Evolutionary conservation across 305 asterid genomes (phyloP), one percentile per base, ranked within the genome.

Genomic region (Solanum aculeatissimum): DNA sequence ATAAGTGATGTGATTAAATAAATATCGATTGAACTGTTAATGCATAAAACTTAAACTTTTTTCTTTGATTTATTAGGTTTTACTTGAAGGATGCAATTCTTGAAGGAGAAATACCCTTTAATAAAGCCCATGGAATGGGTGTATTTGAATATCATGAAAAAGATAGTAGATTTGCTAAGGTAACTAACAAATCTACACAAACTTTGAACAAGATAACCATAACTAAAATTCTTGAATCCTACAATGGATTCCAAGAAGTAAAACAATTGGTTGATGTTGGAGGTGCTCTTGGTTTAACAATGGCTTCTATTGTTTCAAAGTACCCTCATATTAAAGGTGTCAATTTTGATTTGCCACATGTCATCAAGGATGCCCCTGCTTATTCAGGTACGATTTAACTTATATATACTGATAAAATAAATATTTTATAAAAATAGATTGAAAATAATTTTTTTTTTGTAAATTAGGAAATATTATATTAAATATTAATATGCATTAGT

Each of bases 341-440:
- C 7, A 86, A 86, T 68, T 86, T 83, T 66, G 88, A 86, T 74
- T 62, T 83, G 12, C 88, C 84, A 53, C 88, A 86, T 83, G 86
- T 86, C n/a, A 86, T 86, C 57, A 49, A 79, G 42, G 23, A 68
- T 66, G 88, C 88, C 6, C 86, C 86, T 0, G 0, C 9, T 53
- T 81, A 42, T 49, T 58, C 82, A 66, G 86, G 88, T 86, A 42
- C 0, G 4, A 45, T 72, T 72, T 45, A 14, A 14, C 21, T 43
- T 43, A 21, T 72, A 72, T 12, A 42, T 12, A 7, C 3, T 1
- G 3, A 29, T 0, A 27, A 4, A 7, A 77, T 6, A 3, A 2
- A 3, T 19, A 7, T 32, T 1, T 65, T 65, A 14, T 2, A 13
- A 6, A 12, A 25, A 2, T 2, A 0, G 5, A 1, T 15, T 25